Conservation (phyloP, 1,284 basidiomycete genomes). For the Sparassis latifolia region DNA sequence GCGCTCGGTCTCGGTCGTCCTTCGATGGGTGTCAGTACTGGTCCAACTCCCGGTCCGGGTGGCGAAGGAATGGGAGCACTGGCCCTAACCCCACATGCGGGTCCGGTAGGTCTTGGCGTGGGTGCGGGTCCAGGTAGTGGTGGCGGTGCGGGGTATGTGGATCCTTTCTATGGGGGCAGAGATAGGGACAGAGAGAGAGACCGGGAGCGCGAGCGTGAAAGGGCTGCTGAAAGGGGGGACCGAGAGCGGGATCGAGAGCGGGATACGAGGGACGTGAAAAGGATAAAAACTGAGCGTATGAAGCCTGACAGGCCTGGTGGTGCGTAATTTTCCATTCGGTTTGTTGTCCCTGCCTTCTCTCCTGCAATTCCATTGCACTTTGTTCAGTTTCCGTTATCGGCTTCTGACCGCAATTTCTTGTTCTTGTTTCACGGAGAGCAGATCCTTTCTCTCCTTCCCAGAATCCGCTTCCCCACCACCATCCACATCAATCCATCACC, state of each 20-base stretch:
- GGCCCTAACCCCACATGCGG: slow-evolving; percentile 19
- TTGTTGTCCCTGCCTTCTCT: slow-evolving; percentile 1
- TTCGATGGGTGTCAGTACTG: slow-evolving; percentile 9
- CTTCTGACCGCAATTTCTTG: background rate
- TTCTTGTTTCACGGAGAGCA: slow-evolving; percentile 1
- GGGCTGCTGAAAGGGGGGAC: slow-evolving; percentile 18
- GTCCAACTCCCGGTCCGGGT: slow-evolving; percentile 15
- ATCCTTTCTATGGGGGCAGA: slow-evolving; percentile 23
- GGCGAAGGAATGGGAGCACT: slow-evolving; percentile 18
- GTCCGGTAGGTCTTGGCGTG: slow-evolving; percentile 22
- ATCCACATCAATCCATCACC: slow-evolving; percentile 18
- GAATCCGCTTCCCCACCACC: slow-evolving; percentile 13
- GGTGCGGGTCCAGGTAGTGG: slow-evolving; percentile 23
- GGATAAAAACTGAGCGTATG: slow-evolving; percentile 34
- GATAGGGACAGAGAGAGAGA: slow-evolving; percentile 26
- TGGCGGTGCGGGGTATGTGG: slow-evolving; percentile 17
- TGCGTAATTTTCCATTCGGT: background rate
- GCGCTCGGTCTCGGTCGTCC: slow-evolving; percentile 22
- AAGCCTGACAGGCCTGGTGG: slow-evolving; percentile 29
- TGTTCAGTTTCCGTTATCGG: background rate
- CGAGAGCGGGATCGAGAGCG: slow-evolving; percentile 25
- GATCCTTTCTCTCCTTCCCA: slow-evolving; percentile 19
- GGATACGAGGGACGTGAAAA: slow-evolving; percentile 36
- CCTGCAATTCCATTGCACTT: background rate
- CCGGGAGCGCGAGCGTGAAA: slow-evolving; percentile 18